Evolutionary conservation across 2,329 filamentous ascomycete species (phyloP).

Genomic region (Botryotinia convoluta): DNA sequence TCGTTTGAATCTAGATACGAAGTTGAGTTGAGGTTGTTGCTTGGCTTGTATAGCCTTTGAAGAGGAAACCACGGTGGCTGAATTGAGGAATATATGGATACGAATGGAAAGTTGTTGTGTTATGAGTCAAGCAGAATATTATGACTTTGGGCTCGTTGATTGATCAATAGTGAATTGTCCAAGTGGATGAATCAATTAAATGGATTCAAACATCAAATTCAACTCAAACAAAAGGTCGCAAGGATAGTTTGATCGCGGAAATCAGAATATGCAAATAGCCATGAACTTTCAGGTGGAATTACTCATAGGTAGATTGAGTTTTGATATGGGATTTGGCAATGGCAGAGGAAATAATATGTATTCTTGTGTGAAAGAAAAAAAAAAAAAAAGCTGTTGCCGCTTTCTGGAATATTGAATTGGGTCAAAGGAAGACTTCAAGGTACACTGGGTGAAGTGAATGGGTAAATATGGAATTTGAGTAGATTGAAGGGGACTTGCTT

Average conservation of each 20-base stretch:
- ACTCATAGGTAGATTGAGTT: background rate
- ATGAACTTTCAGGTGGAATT: slow-evolving; percentile 6
- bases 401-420: background rate
- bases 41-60: background rate
- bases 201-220: background rate
- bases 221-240: background rate
- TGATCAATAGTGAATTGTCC: background rate
- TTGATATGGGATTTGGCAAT: background rate
- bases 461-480: background rate
- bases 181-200: background rate
- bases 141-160: background rate
- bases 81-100: background rate
- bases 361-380: background rate
- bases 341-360: background rate
- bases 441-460: background rate
- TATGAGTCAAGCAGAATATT: background rate
- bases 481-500: background rate
- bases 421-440: background rate
- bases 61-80: background rate
- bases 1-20: background rate
- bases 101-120: background rate
- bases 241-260: background rate
- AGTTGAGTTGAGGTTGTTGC: background rate
- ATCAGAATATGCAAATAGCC: background rate
- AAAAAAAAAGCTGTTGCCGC: background rate